Conservation (phyloP, 352 stramenopile species). For the Globisporangium nunn region DNA sequence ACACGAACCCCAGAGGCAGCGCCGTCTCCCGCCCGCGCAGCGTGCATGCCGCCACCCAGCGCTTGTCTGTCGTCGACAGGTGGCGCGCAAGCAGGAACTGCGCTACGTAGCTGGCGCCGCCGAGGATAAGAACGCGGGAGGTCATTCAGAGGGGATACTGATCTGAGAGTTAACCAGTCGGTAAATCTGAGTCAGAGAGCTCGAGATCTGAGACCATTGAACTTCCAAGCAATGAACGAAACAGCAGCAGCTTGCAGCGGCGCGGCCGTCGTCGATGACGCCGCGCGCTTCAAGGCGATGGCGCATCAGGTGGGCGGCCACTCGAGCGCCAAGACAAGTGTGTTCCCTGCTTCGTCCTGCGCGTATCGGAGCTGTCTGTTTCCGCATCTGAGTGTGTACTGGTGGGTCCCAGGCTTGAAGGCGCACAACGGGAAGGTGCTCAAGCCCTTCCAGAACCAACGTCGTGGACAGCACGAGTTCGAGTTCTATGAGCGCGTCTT, state of each 20-base stretch:
- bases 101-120: constrained; percentile 56
- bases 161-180: neutral
- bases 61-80: constrained; percentile 1
- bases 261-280: neutral
- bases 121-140: constrained; percentile 42
- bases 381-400: neutral
- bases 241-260: constrained; percentile 9
- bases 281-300: constrained; percentile 38
- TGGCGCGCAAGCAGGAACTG: constrained; percentile 44
- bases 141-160: neutral
- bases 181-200: neutral
- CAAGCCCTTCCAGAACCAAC: constrained; percentile 84
- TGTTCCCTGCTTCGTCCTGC: neutral
- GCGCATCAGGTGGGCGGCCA: constrained; percentile 77
- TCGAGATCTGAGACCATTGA: neutral
- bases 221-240: neutral
- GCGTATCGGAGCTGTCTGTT: neutral
- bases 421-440: constrained; percentile 58
- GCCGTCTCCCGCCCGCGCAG: constrained; percentile 13
- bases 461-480: constrained; percentile 60
- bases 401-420: constrained; percentile 38
- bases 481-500: constrained; percentile 77
- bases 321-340: constrained; percentile 59
- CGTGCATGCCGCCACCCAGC: constrained; percentile 29
- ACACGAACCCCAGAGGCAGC: constrained; percentile 24